phyloP scores from a whole-genome alignment of 805 yeast genomes.

The Saccharomycopsis oosterbeekiorum region DNA sequence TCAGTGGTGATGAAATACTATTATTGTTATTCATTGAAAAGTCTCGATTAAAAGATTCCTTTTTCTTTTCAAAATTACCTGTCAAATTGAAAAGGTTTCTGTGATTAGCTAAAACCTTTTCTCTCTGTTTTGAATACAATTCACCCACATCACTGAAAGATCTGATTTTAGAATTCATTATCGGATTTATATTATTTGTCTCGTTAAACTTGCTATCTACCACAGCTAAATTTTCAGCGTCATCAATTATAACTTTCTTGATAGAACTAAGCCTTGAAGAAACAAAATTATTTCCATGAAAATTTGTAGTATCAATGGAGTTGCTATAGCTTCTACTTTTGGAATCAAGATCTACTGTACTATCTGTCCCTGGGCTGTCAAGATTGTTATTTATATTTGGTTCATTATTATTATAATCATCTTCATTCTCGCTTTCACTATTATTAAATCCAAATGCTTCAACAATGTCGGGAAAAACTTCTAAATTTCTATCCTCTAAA shows the following conservation, averaged over 20 bases:
- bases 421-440: slow-evolving; percentile 1
- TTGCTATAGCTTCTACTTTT: neutral
- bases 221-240: neutral
- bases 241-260: neutral
- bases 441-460: slow-evolving; percentile 1
- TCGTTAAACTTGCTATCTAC: neutral
- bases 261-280: neutral
- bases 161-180: neutral
- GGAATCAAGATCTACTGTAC: neutral
- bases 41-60: neutral
- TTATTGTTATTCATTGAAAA: neutral
- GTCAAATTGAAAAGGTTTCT: slow-evolving; percentile 1
- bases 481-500: slow-evolving; percentile 4
- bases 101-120: neutral
- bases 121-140: neutral
- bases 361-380: neutral
- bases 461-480: slow-evolving; percentile 2
- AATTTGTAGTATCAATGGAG: neutral
- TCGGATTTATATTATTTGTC: neutral
- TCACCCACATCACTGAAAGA: neutral
- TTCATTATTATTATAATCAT: neutral
- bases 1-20: neutral
- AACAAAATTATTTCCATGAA: neutral
- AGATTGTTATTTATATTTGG: neutral
- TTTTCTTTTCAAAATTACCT: neutral